phyloP scores from a whole-genome alignment of 2,329 filamentous ascomycete species.

The Venturia oleaginea region DNA sequence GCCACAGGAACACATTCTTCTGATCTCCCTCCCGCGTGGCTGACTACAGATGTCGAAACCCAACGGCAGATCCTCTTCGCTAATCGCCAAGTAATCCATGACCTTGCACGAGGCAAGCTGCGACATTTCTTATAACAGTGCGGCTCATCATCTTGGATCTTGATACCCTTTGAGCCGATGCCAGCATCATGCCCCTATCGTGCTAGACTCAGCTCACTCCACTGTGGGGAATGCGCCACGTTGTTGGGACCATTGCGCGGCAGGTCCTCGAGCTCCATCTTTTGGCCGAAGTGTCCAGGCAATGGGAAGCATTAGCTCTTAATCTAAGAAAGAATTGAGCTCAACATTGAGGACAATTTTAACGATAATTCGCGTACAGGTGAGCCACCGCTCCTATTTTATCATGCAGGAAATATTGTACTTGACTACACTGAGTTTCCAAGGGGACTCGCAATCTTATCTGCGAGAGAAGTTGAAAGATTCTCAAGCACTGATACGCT shows the following conservation, averaged over 20 bases:
- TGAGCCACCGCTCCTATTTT: too few species aligned
- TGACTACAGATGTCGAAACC: neutral
- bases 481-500: too few species aligned
- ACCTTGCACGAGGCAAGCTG: slow-evolving; percentile 3
- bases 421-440: too few species aligned
- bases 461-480: too few species aligned
- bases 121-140: slow-evolving; percentile 2
- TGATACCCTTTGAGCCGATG: neutral
- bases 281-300: neutral
- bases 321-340: neutral
- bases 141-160: slow-evolving; percentile 7
- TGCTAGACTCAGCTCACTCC: slow-evolving; percentile 1
- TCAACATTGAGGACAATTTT: neutral
- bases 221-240: neutral
- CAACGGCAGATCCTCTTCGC: neutral
- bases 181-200: neutral
- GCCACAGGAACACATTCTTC: slow-evolving; percentile 1
- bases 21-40: neutral
- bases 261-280: neutral
- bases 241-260: neutral
- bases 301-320: neutral
- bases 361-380: neutral
- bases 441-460: too few species aligned
- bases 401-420: too few species aligned
- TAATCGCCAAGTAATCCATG: slow-evolving; percentile 1